Evolutionary conservation across 495 filamentous ascomycete species (phyloP), one percentile per base, ranked within the genome.

Genomic region (Cercophora scortea): DNA sequence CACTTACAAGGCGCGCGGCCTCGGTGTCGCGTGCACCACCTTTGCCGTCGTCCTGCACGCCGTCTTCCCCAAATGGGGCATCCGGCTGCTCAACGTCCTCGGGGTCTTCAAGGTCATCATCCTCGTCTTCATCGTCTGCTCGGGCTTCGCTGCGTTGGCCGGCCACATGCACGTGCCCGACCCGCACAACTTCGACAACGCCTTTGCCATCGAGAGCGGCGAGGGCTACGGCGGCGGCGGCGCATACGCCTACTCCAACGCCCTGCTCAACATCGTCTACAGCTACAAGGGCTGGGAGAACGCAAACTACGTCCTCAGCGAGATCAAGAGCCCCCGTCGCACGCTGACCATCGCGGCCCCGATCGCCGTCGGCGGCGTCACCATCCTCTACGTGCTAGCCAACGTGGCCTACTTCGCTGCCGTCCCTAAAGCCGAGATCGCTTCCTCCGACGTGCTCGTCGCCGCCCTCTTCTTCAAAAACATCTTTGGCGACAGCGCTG

Each of bases 51-150:
- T 78, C 0, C 68, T 87, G 19, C 83, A 88, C 54, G 61, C 80
- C 0, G 61, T 69, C 6, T 69, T 77, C 0, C 70, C 80, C 15
- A 83, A 83, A 62, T 80, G 79, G 72, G 84, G 84, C 11, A 72
- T 87, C 46, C 71, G 76, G 32, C 72, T 86, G 6, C 76, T 78
- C 45, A 86, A 85, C 67, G 54, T 77, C 0, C 77, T 88, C 0
- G 84, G 81, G 17, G 69, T 83, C 7, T 72, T 84, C 69, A 88
- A 88, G 60, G 74, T 87, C 32, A 61, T 78, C 13, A 72, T 87
- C 45, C 72, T 88, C 13, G 40, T 82, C 8, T 72, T 86, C 49
- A 81, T 88, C 49, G 71, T 84, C 17, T 74, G 84, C 34, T 67
- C 77, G 3, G 81, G 82, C 0, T 79, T 83, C 54, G 79, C 78